Evolutionary conservation across 257 asterid genomes (phyloP).

Genomic region (Lithospermum erythrorhizon): DNA sequence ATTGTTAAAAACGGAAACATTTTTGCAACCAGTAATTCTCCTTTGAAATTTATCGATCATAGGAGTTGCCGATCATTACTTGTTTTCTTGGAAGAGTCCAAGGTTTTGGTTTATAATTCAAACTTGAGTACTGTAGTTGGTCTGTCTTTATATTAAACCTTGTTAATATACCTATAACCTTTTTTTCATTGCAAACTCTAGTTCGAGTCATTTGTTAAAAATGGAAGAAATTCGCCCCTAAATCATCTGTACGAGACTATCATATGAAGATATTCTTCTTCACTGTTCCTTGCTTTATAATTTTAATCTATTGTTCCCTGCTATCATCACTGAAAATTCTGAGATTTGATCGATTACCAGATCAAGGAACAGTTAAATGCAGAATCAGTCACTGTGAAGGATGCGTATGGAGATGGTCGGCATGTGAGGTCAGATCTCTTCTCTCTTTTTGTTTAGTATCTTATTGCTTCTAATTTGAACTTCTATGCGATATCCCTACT

Average conservation of each 20-base stretch:
- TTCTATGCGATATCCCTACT: background rate
- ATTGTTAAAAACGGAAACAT: no score
- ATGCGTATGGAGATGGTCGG: constrained; percentile 94
- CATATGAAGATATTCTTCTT: background rate
- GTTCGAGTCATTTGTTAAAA: no score
- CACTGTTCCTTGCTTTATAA: background rate
- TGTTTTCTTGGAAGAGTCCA: no score
- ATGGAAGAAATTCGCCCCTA: no score
- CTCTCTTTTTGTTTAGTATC: background rate
- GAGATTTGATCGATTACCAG: constrained; percentile 21
- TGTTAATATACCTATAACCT: no score
- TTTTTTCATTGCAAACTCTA: no score
- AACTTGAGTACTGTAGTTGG: no score
- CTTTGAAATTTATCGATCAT: no score
- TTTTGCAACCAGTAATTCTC: no score
- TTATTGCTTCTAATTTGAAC: background rate
- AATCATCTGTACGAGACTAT: background rate
- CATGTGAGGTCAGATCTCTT: constrained; percentile 64
- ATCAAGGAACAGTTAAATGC: constrained; percentile 81
- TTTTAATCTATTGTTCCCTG: background rate
- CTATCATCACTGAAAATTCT: background rate
- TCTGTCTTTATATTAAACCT: no score
- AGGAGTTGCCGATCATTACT: no score
- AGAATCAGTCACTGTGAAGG: constrained; percentile 72
- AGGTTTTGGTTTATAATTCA: no score